These are phyloP conservation scores for Pestalotiopsis sp. DNA, from an alignment of 2,329 filamentous ascomycete species.

Conservation along the genomic window DNA sequence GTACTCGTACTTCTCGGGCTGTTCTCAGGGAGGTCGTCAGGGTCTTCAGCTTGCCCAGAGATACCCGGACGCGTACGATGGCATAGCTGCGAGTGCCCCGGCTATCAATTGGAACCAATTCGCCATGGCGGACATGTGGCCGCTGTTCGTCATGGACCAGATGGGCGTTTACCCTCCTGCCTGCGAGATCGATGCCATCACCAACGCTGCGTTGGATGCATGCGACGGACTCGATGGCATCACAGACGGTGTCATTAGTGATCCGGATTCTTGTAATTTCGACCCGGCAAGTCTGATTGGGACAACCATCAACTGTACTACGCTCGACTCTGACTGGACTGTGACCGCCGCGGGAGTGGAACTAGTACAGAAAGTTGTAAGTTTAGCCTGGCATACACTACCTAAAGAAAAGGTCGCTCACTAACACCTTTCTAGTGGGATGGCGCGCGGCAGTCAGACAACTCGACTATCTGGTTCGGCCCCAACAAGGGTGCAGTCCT, in stretches of 20 bases:
- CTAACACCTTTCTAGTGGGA: not conserved
- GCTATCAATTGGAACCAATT: conserved; percentile 36
- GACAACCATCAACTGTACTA: not conserved
- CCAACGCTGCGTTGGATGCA: not conserved
- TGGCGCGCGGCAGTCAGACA: not conserved
- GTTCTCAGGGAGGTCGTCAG: conserved; percentile 55
- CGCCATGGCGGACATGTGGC: not conserved
- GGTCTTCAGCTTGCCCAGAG: conserved; percentile 54
- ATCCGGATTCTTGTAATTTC: not conserved
- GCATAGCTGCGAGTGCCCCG: conserved; percentile 49
- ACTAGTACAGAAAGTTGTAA: not conserved
- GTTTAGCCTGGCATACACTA: not conserved
- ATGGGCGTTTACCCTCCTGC: not conserved
- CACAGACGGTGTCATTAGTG: not conserved
- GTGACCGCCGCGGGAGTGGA: not conserved
- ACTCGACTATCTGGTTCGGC: not conserved
- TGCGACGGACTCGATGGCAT: conserved; percentile 5
- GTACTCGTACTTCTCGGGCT: conserved; percentile 56
- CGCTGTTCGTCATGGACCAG: not conserved
- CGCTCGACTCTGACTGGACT: too few species aligned
- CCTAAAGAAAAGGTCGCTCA: not conserved
- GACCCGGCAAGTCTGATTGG: not conserved
- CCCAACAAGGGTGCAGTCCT: not conserved
- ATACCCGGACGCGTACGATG: conserved; percentile 56
- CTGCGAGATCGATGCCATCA: conserved; percentile 1